A percentile compares a stretch with the other conserved stretches of the same genome.
Conservation (phyloP, 106 monocot genomes). For the Dioscorea alata region DNA sequence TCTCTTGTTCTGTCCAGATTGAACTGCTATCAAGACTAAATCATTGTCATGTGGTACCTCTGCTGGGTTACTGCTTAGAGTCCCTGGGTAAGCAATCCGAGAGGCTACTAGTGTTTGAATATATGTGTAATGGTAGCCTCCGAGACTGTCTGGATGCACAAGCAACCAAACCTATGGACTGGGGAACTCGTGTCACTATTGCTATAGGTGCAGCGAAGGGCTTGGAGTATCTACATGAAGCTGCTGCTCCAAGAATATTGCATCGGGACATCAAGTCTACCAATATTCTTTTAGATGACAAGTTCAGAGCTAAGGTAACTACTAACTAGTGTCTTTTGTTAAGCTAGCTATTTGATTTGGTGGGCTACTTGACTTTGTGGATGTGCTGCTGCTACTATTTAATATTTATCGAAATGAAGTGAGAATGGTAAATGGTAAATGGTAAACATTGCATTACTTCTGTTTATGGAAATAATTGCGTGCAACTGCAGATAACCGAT, state of each 20-base stretch:
- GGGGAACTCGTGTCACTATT: conserved; percentile 68
- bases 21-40: conserved; percentile 87
- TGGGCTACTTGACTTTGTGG: no score
- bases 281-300: conserved; percentile 91
- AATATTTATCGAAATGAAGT: no score
- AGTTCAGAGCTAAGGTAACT: conserved; percentile 64
- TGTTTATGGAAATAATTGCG: not conserved
- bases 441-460: no score
- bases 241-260: conserved; percentile 85
- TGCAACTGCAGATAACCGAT: conserved; percentile 97
- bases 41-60: conserved; percentile 83
- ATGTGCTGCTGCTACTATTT: not conserved
- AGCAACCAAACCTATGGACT: conserved; percentile 51
- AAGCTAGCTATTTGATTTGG: no score
- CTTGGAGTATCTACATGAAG: conserved; percentile 95
- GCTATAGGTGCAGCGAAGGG: conserved; percentile 84
- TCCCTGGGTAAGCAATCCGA: conserved; percentile 43
- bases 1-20: conserved; percentile 32
- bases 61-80: conserved; percentile 85
- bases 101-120: conserved; percentile 87
- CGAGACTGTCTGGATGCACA: conserved; percentile 74
- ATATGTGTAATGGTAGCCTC: conserved; percentile 78
- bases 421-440: no score
- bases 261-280: conserved; percentile 94
- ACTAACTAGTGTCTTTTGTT: no score